Evolutionary conservation across 2,329 filamentous ascomycete species (phyloP).

Genomic region (Sporothrix luriei): DNA sequence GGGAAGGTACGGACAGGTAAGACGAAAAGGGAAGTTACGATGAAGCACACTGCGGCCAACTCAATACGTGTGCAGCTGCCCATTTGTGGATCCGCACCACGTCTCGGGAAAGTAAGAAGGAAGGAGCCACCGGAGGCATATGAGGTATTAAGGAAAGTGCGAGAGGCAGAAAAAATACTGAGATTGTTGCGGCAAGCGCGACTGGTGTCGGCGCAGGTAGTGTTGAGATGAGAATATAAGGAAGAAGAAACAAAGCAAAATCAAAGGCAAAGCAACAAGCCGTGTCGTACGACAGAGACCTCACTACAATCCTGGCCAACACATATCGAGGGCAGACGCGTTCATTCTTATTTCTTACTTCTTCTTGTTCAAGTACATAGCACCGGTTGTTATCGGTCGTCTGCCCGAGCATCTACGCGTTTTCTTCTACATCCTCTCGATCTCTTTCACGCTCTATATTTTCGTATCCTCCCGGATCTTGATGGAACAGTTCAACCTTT

Average conservation of each 20-base stretch:
- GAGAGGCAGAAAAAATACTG: neutral
- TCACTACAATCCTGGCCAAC: neutral
- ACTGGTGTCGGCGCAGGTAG: neutral
- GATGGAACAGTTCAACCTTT: no score
- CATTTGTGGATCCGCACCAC: neutral
- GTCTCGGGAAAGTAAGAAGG: neutral
- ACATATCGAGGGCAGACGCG: neutral
- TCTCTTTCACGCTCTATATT: neutral
- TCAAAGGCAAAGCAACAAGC: neutral
- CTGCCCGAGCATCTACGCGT: neutral
- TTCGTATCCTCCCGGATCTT: neutral
- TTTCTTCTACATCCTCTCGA: neutral
- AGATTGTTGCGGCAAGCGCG: neutral
- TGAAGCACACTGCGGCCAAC: neutral
- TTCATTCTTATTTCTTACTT: neutral
- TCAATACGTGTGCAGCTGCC: neutral
- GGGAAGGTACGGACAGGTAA: neutral
- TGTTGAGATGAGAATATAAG: neutral
- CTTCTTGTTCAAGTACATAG: no score
- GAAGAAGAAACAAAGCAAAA: neutral
- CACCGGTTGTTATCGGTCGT: no score
- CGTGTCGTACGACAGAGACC: neutral
- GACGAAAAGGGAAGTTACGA: neutral
- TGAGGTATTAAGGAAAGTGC: conserved; percentile 8
- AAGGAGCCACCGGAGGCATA: conserved; percentile 11